Percentiles rank a stretch among this genome's conserved stretches.
Conservation (phyloP, 2,329 filamentous ascomycete species). For the Coniochaeta sp. region DNA sequence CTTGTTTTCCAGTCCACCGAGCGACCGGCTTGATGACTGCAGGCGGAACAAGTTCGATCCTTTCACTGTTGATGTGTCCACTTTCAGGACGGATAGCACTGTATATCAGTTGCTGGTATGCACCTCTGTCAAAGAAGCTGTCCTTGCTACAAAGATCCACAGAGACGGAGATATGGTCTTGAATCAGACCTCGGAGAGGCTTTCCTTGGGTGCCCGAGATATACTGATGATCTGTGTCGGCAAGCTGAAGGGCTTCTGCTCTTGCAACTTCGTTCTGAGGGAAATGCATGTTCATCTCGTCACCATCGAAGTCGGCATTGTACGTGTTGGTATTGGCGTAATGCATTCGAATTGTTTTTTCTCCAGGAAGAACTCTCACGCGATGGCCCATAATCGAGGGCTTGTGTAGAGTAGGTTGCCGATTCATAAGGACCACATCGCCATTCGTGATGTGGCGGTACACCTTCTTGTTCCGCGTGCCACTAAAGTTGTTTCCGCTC, state of each 20-base stretch:
- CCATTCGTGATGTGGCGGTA: constrained; percentile 93
- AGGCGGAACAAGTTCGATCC: constrained; percentile 73
- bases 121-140: constrained; percentile 77
- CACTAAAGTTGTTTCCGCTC: constrained; percentile 64
- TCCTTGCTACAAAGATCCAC: constrained; percentile 87
- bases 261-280: constrained; percentile 93
- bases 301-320: constrained; percentile 98
- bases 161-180: constrained; percentile 95
- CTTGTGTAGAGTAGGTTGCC: constrained; percentile 95
- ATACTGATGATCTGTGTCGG: constrained; percentile 96
- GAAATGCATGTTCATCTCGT: constrained; percentile 99
- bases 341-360: constrained; percentile 98
- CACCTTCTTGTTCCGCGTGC: constrained; percentile 87
- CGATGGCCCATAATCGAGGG: constrained; percentile 98
- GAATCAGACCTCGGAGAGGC: constrained; percentile 89
- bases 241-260: constrained; percentile 85
- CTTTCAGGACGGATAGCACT: constrained; percentile 82
- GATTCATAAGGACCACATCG: constrained; percentile 97
- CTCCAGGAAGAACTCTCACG: constrained; percentile 82
- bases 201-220: constrained; percentile 90
- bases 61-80: constrained; percentile 75
- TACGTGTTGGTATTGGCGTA: constrained; percentile 99
- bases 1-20: constrained; percentile 93
- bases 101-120: constrained; percentile 94
- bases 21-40: constrained; percentile 73